Base-by-base conservation (phyloP, 2,329 filamentous ascomycete genomes). In the Pseudomassariella vexata region DNA sequence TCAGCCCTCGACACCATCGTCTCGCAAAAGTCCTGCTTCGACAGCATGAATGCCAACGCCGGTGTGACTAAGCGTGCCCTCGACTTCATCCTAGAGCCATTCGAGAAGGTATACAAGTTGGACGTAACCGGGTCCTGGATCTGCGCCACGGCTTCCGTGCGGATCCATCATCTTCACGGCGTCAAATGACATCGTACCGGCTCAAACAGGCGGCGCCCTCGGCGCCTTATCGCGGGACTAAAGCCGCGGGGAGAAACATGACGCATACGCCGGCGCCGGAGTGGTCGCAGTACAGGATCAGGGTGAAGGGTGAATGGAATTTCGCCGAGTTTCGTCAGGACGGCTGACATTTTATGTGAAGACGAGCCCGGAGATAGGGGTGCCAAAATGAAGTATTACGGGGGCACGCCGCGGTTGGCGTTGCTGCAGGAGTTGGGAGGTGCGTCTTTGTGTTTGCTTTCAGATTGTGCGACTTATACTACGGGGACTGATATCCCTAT, bases 401-500 rank as follows among this genome's bases (percentile, higher is more conserved):
- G 71, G 3, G 70, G 70, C 3, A 74, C 76, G 59, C 70, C 69
- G 9, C 54, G 70, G 18, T 42, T 76, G 22, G 72, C 70, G 0
- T 60, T 68, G 28, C 64, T 67, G 0, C 61, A 69, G 40, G 70
- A 76, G 49, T 51, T 76, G 3, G 69, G 70, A 2, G 70, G 71
- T 10, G 71, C 71, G 1, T 76, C 75, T 41, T 68, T 75, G 5
- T 76, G 75, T 40, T 47, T 76, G 35, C 47, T 76, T n/a, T 67
- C 60, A 35, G 70, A 76, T 35, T 60, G 63, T 7, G 63, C 66
- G n/a, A 63, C 54, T 20, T 69, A 69, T 43, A 70, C 66, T 5
- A 70, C 66, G 2, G 60, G 58, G 28, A 69, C 69, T 27, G 66
- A 71, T 40, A 69, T 71, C 22, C 65, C 63, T 0, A 60, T 68